A percentile compares a stretch with the other conserved stretches of the same genome.
phyloP scores from a whole-genome alignment of 495 filamentous ascomycete species.

The Glutinoglossum americanum region DNA sequence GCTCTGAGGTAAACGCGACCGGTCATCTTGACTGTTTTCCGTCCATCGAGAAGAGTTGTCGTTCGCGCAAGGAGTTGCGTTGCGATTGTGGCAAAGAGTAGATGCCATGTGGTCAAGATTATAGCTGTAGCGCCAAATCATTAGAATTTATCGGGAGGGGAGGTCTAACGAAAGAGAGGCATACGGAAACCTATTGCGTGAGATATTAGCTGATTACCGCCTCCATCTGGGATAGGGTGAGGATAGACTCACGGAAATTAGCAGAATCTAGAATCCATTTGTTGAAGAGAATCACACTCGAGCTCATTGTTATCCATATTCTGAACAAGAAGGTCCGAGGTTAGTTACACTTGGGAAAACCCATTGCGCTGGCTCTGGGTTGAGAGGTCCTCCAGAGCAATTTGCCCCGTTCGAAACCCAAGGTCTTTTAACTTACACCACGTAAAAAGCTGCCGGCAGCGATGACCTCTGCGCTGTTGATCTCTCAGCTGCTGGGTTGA shows the following conservation, averaged over 20 bases:
- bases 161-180: neutral
- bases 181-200: constrained; percentile 18
- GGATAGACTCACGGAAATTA: constrained; percentile 50
- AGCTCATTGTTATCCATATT: constrained; percentile 78
- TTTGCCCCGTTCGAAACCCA: neutral
- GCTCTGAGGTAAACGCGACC: constrained; percentile 74
- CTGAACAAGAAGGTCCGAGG: constrained; percentile 22
- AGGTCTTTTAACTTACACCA: constrained; percentile 38
- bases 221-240: neutral
- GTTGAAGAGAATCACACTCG: constrained; percentile 93
- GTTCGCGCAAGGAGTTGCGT: constrained; percentile 76
- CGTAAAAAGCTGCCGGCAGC: constrained; percentile 75
- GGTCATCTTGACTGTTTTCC: constrained; percentile 85
- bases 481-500: constrained; percentile 56
- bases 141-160: constrained; percentile 5
- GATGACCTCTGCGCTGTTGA: constrained; percentile 33
- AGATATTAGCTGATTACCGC: neutral
- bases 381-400: no score
- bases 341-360: neutral
- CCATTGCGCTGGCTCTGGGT: neutral
- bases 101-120: constrained; percentile 83
- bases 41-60: constrained; percentile 67
- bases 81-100: constrained; percentile 72
- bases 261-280: constrained; percentile 82
- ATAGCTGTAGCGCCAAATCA: constrained; percentile 21